Base-by-base conservation (phyloP, 371 early-diverging fungal species). In the Mucor indicus region DNA sequence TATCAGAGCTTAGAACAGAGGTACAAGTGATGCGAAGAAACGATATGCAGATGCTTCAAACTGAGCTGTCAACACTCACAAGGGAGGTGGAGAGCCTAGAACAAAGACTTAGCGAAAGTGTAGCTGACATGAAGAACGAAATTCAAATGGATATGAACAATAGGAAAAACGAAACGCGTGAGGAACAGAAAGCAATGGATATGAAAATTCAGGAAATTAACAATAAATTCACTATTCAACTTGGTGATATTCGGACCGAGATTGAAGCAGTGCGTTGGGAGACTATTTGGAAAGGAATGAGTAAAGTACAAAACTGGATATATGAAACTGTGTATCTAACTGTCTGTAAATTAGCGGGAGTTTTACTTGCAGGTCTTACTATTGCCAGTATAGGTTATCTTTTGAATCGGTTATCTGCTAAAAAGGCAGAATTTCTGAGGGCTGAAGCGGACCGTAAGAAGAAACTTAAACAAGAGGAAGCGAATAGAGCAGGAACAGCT, bases 91-190 rank as follows among this genome's bases (percentile, higher is more conserved):
- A 93, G 42, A 65, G 77, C 0, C 44, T 95, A 57, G 80, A 75
- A 25, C 91, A 90, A 39, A 73, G 78, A 32, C 64, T 91, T 16
- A 76, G 81, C 12, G 95, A 95, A 46, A 83, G 86, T 25, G 74
- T 91, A 13, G 79, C 84, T 1, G 78, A 77, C 24, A 64, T 95
- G 69, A 90, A 92, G 62, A 79, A 86, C 7, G 93, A 95, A 16
- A 85, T 95, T 27, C 79, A 85, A 15, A 83, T 95, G 58, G 97
- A 96, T 59, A 62, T 96, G 72, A 93, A 93, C 60, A 88, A 87
- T 55, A 84, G 89, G 55, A 91, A 91, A 55, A 82, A 92, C 27
- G 97, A 95, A 38, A 79, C 83, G 1, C 69, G 85, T 25, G 92
- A 91, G 42, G 80, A 85, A 27, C 83, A 86, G 52, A 90, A 92